Evolutionary conservation across 2,329 filamentous ascomycete genomes (phyloP), one percentile per base, ranked within the genome.

Genomic region (Colletotrichum trifolii): DNA sequence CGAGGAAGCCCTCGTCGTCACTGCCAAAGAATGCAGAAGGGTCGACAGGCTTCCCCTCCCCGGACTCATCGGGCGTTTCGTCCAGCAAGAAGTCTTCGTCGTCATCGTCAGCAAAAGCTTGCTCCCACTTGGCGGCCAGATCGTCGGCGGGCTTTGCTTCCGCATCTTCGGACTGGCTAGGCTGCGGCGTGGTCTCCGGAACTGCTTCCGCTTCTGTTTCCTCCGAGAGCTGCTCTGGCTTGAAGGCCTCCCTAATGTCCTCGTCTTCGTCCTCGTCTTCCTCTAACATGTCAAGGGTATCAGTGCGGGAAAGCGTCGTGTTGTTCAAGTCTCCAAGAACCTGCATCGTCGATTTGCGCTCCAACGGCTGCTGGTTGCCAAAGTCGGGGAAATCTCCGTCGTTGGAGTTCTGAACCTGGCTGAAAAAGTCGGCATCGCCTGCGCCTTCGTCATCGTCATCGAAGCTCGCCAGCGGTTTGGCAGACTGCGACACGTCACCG

Each of bases 1-100:
- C 90, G 9, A 97, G 80, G 66, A 97, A 91, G 0, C 93, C 94
- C 72, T 94, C 91, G 69, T 92, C 92, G 74, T 97, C 94, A 69
- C 94, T 94, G 49, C 91, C 88, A 68, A 94, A 89, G 69, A 95
- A 89, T 1, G 85, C 83, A 34, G 86, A 80, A 1, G 88, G 84
- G 69, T 92, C 89, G 15, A 91, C 72, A 57, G 83, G 83, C 46
- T 83, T 80, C 4, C 72, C 66, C 39, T 80, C 80, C 34, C 75
- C 73, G 2, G 76, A 73, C 42, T 80, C 79, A 33, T 75, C 73
- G 2, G 76, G 73, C 12, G 83, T 78, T 38, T 92, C 88, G 9
- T 88, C 86, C 3, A 89, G 75, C 11, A 92, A 81, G 46, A 89
- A 84, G 33, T 83, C 83, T 33, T 89, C 89, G 66, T 93, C 88